Evolutionary conservation across 1,139 yeast species (phyloP), one percentile per base, ranked within the genome.

Genomic region (Meyerozyma smithsonii): DNA sequence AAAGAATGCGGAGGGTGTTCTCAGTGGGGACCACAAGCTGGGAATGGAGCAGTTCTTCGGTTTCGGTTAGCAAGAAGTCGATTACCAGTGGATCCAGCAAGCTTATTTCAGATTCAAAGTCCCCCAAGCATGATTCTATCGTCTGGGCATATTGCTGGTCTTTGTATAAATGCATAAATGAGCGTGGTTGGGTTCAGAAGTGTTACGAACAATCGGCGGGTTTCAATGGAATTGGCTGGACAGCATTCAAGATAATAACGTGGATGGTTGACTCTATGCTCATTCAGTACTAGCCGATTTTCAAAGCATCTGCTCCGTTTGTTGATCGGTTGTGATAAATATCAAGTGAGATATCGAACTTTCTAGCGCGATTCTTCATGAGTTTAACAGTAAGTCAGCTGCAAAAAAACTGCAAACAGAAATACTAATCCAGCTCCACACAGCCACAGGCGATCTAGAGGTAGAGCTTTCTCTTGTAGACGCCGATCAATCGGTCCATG

Each of bases 1-100:
- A 42, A 17, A 69, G 43, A 1, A 68, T 43, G 6, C 67, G 55
- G 4, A 68, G 46, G 8, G 61, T 43, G 32, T 55, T 48, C 4
- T 41, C 39, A 1, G 69, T 58, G 2, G 64, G 70, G 8, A 26
- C 30, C 15, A 26, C 30, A 14, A 57, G 42, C 14, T 30, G 18
- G 4, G 15, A 10, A 5, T 15, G 12, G 21, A 30, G 20, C 30
- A 26, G 30, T 8, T 26, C 30, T 8, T 14, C 24, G 10, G 19
- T n/a, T 12, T 19, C 36, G 8, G 28, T 23, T 2, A 23, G 36
- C 28, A 19, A 7, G 15, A 15, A 17, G 16, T 20, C 20, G 2
- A 26, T 26, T 10, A 14, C 8, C 15, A n/a, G 30, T 5, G 30
- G 30, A 15, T 26, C 30, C 30, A 26, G 30, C 7, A 26, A 14